A percentile compares a stretch with the other conserved stretches of the same genome.
Evolutionary conservation across 2,329 filamentous ascomycete genomes (phyloP).

Genomic region (Paraphaeosphaeria sporulosa): DNA sequence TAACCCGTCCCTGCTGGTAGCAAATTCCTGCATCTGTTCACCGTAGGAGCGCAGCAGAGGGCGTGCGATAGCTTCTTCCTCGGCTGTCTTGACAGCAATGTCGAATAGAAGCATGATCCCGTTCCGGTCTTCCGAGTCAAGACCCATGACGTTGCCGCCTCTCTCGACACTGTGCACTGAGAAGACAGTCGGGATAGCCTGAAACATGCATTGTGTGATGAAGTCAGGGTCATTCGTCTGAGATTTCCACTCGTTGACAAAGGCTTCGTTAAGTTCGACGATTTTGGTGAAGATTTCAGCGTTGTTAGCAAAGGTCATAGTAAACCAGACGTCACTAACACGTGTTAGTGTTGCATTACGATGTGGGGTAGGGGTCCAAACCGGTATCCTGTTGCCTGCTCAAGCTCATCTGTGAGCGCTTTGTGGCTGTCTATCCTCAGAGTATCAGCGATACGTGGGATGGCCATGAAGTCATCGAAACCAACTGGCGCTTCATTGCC

Average conservation of each 20-base stretch:
- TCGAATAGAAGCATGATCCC: constrained; percentile 21
- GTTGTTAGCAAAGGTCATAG: constrained; percentile 35
- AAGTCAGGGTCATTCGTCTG: constrained; percentile 24
- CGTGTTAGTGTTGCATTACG: constrained; percentile 9
- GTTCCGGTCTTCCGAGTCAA: constrained; percentile 28
- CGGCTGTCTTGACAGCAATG: constrained; percentile 10
- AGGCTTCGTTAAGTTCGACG: constrained; percentile 28
- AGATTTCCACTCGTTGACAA: constrained; percentile 29
- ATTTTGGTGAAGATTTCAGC: constrained; percentile 23
- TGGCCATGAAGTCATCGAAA: constrained; percentile 33
- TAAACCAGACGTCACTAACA: constrained; percentile 31
- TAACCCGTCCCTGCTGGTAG: constrained; percentile 19
- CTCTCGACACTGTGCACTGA: constrained; percentile 25
- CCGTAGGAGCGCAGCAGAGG: constrained; percentile 20
- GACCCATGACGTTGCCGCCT: constrained; percentile 38
- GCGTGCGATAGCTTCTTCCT: constrained; percentile 23
- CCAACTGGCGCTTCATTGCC: constrained; percentile 27
- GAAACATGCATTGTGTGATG: constrained; percentile 36
- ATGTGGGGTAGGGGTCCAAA: constrained; percentile 9
- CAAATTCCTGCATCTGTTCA: constrained; percentile 23
- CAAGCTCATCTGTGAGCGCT: constrained; percentile 32
- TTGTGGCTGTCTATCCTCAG: constrained; percentile 33
- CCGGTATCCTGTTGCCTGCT: constrained; percentile 34
- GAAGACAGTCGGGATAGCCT: constrained; percentile 28
- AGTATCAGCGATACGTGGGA: constrained; percentile 23